Conservation (phyloP, 2,329 filamentous ascomycete species). For the Fonsecaea monophora region DNA sequence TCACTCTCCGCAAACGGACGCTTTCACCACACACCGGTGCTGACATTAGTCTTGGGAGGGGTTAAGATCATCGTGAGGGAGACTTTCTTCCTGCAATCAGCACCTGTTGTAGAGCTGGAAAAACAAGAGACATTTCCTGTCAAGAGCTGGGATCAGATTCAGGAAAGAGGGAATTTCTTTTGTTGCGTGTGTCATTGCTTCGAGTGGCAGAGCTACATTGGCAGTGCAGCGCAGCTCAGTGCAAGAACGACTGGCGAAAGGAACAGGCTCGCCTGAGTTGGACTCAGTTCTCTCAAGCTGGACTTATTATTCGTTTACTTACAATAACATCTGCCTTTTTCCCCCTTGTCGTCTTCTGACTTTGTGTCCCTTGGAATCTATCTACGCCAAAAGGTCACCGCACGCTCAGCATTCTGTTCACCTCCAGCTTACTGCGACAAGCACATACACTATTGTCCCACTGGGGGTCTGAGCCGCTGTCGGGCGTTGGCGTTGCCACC, state of each 20-base stretch:
- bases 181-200: conserved; percentile 16
- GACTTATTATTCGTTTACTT: conserved; percentile 33
- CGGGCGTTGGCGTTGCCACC: conserved; percentile 44
- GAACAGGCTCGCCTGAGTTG: conserved; percentile 24
- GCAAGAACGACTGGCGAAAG: conserved; percentile 30
- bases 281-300: conserved; percentile 21
- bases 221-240: conserved; percentile 26
- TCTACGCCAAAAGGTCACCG: conserved; percentile 13
- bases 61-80: conserved; percentile 17
- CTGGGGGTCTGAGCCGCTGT: conserved; percentile 1
- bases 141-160: conserved; percentile 23
- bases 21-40: conserved; percentile 10
- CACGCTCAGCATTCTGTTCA: conserved; percentile 17
- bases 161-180: conserved; percentile 11
- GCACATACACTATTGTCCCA: conserved; percentile 18
- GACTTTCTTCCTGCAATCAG: background rate
- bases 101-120: conserved; percentile 9
- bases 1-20: conserved; percentile 24
- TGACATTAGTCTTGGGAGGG: background rate
- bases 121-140: background rate
- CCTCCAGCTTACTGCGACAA: conserved; percentile 13
- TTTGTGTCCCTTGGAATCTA: conserved; percentile 30
- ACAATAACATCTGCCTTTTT: conserved; percentile 32
- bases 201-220: conserved; percentile 22
- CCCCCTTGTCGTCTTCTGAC: conserved; percentile 26